Percentiles rank a stretch among this genome's conserved stretches.
phyloP scores from a whole-genome alignment of 2,329 filamentous ascomycete genomes.

The Diaporthe sp. region DNA sequence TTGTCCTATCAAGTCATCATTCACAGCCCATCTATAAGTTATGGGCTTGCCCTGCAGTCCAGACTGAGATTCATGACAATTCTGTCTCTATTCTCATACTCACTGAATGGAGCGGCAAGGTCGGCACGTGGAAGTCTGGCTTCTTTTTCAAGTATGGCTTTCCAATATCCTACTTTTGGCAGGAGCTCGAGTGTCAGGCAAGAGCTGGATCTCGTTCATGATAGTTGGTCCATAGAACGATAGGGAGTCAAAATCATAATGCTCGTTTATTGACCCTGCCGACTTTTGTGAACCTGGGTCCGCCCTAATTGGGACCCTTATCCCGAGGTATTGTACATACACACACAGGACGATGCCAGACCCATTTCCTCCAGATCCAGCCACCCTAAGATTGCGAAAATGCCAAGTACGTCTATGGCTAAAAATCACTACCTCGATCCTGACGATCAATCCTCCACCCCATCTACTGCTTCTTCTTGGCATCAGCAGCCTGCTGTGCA shows the following conservation, averaged over 20 bases:
- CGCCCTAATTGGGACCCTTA: conserved; percentile 11
- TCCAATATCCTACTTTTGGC: neutral
- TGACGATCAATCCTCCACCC: neutral
- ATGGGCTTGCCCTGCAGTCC: neutral
- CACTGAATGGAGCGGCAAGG: neutral
- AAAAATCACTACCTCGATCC: neutral
- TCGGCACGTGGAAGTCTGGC: neutral
- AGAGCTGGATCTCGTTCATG: neutral
- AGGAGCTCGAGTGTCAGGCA: neutral
- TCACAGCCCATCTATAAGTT: neutral
- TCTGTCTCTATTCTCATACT: no score
- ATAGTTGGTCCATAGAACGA: no score
- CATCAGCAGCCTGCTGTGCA: conserved; percentile 48
- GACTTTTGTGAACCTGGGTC: conserved; percentile 35
- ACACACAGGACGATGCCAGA: conserved; percentile 34
- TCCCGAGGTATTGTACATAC: conserved; percentile 39
- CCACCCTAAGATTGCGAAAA: conserved; percentile 13
- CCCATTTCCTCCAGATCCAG: conserved; percentile 27
- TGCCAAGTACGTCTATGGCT: conserved; percentile 15
- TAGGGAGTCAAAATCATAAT: conserved; percentile 16
- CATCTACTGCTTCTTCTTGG: conserved; percentile 63
- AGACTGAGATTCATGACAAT: no score
- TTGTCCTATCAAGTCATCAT: no score
- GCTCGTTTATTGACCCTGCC: conserved; percentile 34
- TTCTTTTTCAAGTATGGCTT: neutral